Base-by-base conservation (phyloP, 148 eudicot species). In the Limonium bicolor region DNA sequence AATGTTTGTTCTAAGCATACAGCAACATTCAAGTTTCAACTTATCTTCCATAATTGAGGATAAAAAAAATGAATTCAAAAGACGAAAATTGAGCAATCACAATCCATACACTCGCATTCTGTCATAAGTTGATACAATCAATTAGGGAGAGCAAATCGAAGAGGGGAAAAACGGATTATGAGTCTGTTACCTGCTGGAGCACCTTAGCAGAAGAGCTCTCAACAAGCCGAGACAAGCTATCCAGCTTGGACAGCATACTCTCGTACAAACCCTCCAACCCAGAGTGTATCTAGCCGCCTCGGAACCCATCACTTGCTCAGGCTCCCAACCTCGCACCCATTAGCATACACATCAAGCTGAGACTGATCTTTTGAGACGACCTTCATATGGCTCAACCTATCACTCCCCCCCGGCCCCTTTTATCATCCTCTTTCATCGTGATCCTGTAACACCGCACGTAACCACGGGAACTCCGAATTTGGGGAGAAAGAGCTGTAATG, bases 201-300 rank as follows among this genome's bases (percentile, higher is more conserved):
- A 88, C 84, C 42, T 53, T 64, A 30, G 84, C 69, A 20, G 80
- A 70, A n/a, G 74, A 65, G 26, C 45, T 49, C 59, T 88, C 92
- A 41, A 75, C 97, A 28, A 58, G 46, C 46, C 53, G 53, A 3
- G 86, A 68, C 65, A 88, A 61, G 3, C 61, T 29, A 19, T 73
- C 69, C n/a, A 83, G 66, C 67, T 70, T 88, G 25, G 54, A 69
- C 24, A 88, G 72, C 97, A 88, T 88, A 20, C 67, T 73, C 59
- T 72, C 74, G 37, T 83, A 83, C 77, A 84, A 67, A 18, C 63
- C 73, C 74, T 88, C 97, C 25, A 84, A 48, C 26, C 74, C 81
- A n/a, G 26, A 42, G 62, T 64, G 36, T 76, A 80, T 40, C 31
- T 51, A 0, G 64, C 49, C 0, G 90, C 70, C 11, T 63, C 82